Percentiles rank a stretch among this genome's conserved stretches.
Conservation (phyloP, 2,329 filamentous ascomycete genomes). For the Fusarium agapanthi region DNA sequence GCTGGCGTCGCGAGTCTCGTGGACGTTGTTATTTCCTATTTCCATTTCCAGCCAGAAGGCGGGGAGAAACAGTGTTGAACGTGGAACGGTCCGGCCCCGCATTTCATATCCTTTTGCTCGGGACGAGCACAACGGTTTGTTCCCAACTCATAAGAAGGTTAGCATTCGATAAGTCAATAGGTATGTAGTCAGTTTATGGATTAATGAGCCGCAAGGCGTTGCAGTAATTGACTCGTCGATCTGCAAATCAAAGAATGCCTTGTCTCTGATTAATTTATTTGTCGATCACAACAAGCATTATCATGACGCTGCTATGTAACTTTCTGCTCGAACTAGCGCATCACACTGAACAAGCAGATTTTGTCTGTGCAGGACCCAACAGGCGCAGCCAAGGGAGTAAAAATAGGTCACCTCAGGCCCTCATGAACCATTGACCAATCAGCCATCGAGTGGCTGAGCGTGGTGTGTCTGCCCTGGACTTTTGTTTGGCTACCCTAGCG, state of each 20-base stretch:
- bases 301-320: conserved; percentile 1
- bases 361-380: neutral
- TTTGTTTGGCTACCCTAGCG: conserved; percentile 23
- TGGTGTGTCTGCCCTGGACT: conserved; percentile 1
- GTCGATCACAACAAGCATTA: conserved; percentile 18
- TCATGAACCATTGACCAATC: conserved; percentile 27
- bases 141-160: neutral
- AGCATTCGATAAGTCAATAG: neutral
- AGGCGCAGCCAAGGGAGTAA: conserved; percentile 27
- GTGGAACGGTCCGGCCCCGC: conserved; percentile 30
- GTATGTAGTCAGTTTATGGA: neutral
- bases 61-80: conserved; percentile 23
- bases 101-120: neutral
- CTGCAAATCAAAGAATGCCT: conserved; percentile 18
- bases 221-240: neutral
- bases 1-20: neutral
- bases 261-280: conserved; percentile 14
- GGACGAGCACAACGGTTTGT: neutral
- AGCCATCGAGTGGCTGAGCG: conserved; percentile 20
- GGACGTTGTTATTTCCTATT: conserved; percentile 4
- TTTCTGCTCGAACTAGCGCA: neutral
- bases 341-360: neutral
- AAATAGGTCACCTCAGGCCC: conserved; percentile 29
- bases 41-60: conserved; percentile 34
- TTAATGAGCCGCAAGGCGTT: conserved; percentile 13